Evolutionary conservation across 139 green algal species (phyloP).

Genomic region (Tetradesmus obliquus): DNA sequence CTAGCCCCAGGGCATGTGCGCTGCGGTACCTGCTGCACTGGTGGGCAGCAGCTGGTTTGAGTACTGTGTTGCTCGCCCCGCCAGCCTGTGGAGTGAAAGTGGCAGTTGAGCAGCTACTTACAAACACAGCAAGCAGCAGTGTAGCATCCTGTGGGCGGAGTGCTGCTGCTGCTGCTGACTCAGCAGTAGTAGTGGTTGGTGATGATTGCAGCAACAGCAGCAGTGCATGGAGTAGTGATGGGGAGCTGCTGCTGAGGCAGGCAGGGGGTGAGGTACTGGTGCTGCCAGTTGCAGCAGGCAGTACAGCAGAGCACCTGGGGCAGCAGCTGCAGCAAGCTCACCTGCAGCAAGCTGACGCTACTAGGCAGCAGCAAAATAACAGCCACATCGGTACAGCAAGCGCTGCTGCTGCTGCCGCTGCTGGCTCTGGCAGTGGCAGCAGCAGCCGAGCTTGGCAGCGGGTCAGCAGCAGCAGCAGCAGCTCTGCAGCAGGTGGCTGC

Average conservation of each 20-base stretch:
- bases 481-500: neutral
- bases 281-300: neutral
- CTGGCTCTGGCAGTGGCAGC: neutral
- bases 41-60: conserved; percentile 5
- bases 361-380: neutral
- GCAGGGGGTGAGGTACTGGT: neutral
- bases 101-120: conserved; percentile 1
- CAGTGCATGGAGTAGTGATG: neutral
- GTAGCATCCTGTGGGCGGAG: neutral
- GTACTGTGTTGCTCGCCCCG: neutral
- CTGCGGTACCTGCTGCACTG: conserved; percentile 8
- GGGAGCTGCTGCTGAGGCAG: neutral
- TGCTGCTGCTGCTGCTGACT: neutral
- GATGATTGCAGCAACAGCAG: neutral
- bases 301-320: neutral
- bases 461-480: neutral
- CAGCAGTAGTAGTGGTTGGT: neutral
- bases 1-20: conserved; percentile 7
- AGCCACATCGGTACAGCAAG: neutral
- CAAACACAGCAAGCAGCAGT: neutral
- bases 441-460: neutral
- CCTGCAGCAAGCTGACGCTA: neutral
- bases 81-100: neutral
- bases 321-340: neutral
- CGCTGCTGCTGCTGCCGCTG: neutral